phyloP scores from a whole-genome alignment of 2,329 filamentous ascomycete genomes.

The Talaromyces sp. region DNA sequence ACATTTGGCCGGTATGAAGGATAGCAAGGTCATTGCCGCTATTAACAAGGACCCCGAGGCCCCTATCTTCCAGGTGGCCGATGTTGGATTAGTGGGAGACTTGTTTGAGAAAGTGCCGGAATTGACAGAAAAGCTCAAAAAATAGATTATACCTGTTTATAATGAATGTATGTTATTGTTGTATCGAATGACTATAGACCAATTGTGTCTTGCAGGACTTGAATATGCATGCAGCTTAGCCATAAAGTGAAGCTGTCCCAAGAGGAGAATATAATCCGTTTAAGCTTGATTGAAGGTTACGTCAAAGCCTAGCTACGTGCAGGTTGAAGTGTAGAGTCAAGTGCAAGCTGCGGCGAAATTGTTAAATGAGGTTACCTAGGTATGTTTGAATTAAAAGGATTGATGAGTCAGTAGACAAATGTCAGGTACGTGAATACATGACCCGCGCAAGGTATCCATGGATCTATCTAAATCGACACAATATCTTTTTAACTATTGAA shows the following conservation, averaged over 20 bases:
- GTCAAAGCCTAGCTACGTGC: no score
- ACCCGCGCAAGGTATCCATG: no score
- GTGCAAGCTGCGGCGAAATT: neutral
- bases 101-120: constrained; percentile 94
- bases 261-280: no score
- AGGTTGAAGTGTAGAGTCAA: no score
- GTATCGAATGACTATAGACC: neutral
- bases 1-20: constrained; percentile 98
- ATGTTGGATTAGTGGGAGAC: constrained; percentile 92
- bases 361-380: neutral
- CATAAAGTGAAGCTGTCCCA: neutral
- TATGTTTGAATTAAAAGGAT: neutral
- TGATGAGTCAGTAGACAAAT: neutral
- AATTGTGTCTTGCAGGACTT: neutral
- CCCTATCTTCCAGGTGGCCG: constrained; percentile 96
- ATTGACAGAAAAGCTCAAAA: constrained; percentile 89
- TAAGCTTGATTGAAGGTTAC: no score
- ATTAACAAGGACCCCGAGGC: constrained; percentile 98
- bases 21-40: constrained; percentile 97
- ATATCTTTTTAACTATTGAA: no score
- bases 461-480: no score
- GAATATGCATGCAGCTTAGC: no score
- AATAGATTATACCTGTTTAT: constrained; percentile 13
- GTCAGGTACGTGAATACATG: neutral
- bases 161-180: constrained; percentile 6